Evolutionary conservation across 495 filamentous ascomycete genomes (phyloP), one percentile per base, ranked within the genome.

Genomic region (Lentithecium fluviatile): DNA sequence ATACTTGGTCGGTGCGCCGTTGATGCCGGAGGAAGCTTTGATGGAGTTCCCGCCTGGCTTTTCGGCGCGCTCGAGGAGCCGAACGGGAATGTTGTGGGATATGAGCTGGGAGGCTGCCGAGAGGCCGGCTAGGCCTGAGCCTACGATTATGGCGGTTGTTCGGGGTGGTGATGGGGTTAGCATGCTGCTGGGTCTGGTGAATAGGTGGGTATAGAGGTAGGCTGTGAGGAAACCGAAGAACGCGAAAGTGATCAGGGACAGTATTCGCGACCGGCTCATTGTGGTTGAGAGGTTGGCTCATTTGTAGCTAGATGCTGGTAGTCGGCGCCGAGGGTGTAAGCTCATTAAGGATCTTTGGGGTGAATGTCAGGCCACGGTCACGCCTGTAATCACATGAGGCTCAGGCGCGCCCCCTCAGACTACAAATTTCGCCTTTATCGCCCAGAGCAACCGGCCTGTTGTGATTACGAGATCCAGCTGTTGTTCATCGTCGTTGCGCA

Each of bases 1-100:
- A 59, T 78, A 83, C 15, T 71, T 70, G 0, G 81, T 83, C 13
- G 77, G 76, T 0, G 80, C 80, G 6, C 81, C 83, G 64, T 84
- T 86, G 70, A 86, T 86, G 3, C 82, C 23, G 48, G 15, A 51
- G 48, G 23, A 58, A 25, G 26, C 42, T 23, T 47, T 49, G 26
- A 48, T 48, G 42, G 17, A 24, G 45, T 47, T 46, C 24, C 45
- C 56, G 26, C 56, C 56, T 15, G 56, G 56, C 40, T 58, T 58
- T 34, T 25, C 21, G 19, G 29, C n/a, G 56, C 46, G 56, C 29
- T 58, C 56, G 23, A 58, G 56, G 38, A 58, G 34, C 37, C 21
- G 26, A 1, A 51, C 26, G 11, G 34, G 45, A 50, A 37, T 50
- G 17, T 29, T 26, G 15, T 50, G 45, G 10, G n/a, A 7, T 23